These are phyloP conservation scores for Exidia glandulosa DNA, from an alignment of 768 basidiomycete genomes.

Conservation along the genomic window DNA sequence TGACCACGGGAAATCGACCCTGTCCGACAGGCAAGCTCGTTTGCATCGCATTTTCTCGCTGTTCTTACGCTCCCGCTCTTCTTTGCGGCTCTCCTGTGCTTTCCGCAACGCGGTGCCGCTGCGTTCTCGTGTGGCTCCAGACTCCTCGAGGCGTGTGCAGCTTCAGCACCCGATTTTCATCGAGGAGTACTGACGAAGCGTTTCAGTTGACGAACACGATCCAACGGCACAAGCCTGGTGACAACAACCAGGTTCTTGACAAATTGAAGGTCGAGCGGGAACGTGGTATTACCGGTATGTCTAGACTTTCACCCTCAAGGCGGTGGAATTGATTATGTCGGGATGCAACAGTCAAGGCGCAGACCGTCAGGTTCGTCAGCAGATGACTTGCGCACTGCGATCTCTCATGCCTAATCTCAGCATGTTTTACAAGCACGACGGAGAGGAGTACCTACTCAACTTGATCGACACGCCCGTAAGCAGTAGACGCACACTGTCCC, in stretches of 20 bases:
- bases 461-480: constrained; percentile 88
- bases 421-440: constrained; percentile 62
- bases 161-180: neutral
- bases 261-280: constrained; percentile 96
- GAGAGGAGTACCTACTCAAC: constrained; percentile 66
- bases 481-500: neutral
- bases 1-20: constrained; percentile 92
- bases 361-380: constrained; percentile 64
- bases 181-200: constrained; percentile 4
- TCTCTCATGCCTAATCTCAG: constrained; percentile 23
- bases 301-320: neutral
- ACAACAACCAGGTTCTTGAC: constrained; percentile 79
- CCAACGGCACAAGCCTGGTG: constrained; percentile 44
- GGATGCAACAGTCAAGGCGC: constrained; percentile 88
- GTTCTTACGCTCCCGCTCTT: too few species aligned
- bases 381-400: neutral
- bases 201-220: constrained; percentile 81
- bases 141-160: constrained; percentile 52
- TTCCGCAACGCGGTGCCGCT: too few species aligned
- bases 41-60: constrained; percentile 15
- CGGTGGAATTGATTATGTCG: neutral
- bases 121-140: too few species aligned
- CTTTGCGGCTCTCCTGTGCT: too few species aligned
- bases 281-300: constrained; percentile 83
- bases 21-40: constrained; percentile 88